A percentile compares a stretch with the other conserved stretches of the same genome.
phyloP scores from a whole-genome alignment of 1,284 basidiomycete species.

The Pseudozyma sp. region DNA sequence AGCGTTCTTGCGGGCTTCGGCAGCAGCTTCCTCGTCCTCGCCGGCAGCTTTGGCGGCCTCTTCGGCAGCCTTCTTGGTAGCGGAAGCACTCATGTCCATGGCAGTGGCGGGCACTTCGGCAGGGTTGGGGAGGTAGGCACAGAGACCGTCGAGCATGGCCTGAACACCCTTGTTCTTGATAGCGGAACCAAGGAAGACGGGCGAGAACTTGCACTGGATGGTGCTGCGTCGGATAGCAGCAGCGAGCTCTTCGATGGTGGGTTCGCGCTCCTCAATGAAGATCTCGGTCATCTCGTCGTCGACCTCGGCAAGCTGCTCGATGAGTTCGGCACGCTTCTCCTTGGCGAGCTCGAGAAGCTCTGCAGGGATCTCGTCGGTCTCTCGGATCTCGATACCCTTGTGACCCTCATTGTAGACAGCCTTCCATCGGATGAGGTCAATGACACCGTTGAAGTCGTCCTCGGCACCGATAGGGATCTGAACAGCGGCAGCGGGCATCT shows the following conservation, averaged over 20 bases:
- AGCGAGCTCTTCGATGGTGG: conserved; percentile 76
- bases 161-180: conserved; percentile 98
- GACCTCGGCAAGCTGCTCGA: conserved; percentile 94
- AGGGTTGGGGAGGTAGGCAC: conserved; percentile 93
- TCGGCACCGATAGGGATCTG: conserved; percentile 96
- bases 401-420: conserved; percentile 92
- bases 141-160: conserved; percentile 92
- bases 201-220: conserved; percentile 87
- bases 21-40: conserved; percentile 51
- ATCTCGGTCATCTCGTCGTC: conserved; percentile 94
- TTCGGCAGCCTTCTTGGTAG: conserved; percentile 56
- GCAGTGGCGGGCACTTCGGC: conserved; percentile 83
- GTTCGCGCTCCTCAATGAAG: conserved; percentile 78
- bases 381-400: conserved; percentile 88
- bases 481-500: conserved; percentile 92
- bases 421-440: conserved; percentile 95
- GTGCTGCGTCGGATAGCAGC: conserved; percentile 89
- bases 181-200: conserved; percentile 96
- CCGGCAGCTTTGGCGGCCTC: conserved; percentile 52
- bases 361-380: conserved; percentile 88
- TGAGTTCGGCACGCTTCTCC: conserved; percentile 77
- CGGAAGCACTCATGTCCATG: conserved; percentile 80
- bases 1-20: conserved; percentile 56
- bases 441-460: conserved; percentile 86
- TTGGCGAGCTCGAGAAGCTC: conserved; percentile 72